phyloP scores from a whole-genome alignment of 1,284 basidiomycete species.

The Ustilago esculenta region DNA sequence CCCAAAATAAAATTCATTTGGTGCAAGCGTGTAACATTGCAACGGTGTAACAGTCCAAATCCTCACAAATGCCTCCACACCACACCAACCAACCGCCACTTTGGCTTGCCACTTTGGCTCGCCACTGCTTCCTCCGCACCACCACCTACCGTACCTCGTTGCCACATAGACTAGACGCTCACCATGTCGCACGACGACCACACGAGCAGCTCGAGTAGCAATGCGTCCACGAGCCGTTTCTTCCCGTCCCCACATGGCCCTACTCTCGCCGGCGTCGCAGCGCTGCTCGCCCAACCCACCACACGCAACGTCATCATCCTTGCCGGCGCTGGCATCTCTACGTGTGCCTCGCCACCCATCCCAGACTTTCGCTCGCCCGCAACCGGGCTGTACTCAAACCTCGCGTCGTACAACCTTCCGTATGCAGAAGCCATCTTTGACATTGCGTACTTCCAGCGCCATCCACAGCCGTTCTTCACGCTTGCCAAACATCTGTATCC shows the following conservation, averaged over 20 bases:
- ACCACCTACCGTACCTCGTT: no score
- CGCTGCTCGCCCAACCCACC: slow-evolving; percentile 25
- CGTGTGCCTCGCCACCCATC: slow-evolving; percentile 69
- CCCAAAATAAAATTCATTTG: no score
- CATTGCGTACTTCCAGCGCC: slow-evolving; percentile 68
- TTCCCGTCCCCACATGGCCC: slow-evolving; percentile 35
- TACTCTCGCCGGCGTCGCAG: slow-evolving; percentile 37
- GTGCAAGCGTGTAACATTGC: no score
- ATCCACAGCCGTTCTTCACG: slow-evolving; percentile 68
- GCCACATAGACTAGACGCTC: no score
- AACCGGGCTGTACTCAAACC: slow-evolving; percentile 72
- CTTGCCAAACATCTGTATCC: slow-evolving; percentile 84
- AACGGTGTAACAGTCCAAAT: no score
- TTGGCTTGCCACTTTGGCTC: not conserved
- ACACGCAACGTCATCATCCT: slow-evolving; percentile 69
- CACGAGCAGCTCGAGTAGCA: not conserved
- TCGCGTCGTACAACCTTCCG: slow-evolving; percentile 71
- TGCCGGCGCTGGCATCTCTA: slow-evolving; percentile 71
- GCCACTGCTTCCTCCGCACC: no score
- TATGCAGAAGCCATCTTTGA: slow-evolving; percentile 73
- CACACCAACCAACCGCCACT: slow-evolving; percentile 2
- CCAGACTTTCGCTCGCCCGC: slow-evolving; percentile 70
- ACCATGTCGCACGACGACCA: slow-evolving; percentile 1
- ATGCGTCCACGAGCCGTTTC: slow-evolving; percentile 11
- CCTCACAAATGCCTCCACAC: slow-evolving; percentile 8